Percentiles rank a stretch among this genome's conserved stretches.
phyloP scores from a whole-genome alignment of 306 rosid genomes.

The Adenanthera pavonina region DNA sequence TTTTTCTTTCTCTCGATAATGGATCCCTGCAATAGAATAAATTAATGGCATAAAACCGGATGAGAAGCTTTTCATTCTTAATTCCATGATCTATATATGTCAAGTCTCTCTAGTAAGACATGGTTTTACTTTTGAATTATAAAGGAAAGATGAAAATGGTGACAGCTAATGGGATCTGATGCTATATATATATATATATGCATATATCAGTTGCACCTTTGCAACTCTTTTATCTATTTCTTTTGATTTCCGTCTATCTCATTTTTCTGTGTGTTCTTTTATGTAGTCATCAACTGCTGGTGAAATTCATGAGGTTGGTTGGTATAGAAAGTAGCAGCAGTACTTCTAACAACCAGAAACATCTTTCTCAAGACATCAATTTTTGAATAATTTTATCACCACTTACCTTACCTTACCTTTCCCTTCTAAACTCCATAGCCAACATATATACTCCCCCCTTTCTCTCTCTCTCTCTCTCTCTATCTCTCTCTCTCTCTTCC shows the following conservation, averaged over 20 bases:
- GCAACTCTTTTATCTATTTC: conserved; percentile 1
- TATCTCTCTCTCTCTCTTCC: background rate
- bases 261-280: background rate
- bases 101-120: conserved; percentile 31
- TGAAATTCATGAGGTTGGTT: conserved; percentile 6
- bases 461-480: too few relatives aligned
- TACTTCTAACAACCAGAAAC: conserved; percentile 27
- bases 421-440: background rate
- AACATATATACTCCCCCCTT: background rate
- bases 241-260: background rate
- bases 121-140: conserved; percentile 23
- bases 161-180: conserved; percentile 18
- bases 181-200: background rate
- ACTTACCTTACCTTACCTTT: background rate
- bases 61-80: conserved; percentile 7
- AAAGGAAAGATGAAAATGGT: background rate
- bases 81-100: conserved; percentile 3
- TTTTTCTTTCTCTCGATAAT: conserved; percentile 33
- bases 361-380: conserved; percentile 14
- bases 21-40: conserved; percentile 15
- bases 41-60: conserved; percentile 5
- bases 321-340: background rate
- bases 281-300: conserved; percentile 4
- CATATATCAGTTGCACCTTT: conserved; percentile 29
- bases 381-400: conserved; percentile 3